Conservation (phyloP, 139 green algal genomes). For the Chlorella sp. region DNA sequence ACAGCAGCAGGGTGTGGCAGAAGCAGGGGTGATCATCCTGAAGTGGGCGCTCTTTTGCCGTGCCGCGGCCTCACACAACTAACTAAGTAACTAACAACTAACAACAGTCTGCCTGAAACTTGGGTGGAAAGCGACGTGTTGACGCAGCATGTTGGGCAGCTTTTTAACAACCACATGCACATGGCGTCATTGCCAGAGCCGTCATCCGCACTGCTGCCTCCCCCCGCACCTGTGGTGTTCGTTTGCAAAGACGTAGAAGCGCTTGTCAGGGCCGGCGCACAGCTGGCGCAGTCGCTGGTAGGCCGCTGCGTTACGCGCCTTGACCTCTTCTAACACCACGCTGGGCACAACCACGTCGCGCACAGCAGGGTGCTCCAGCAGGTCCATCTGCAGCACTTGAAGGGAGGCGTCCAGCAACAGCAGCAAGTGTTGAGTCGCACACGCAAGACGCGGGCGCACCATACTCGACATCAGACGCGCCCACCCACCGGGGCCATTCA, state of each 20-base stretch:
- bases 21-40: too few species aligned
- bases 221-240: slow-evolving; percentile 84
- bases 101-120: too few species aligned
- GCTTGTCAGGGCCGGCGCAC: slow-evolving; percentile 56
- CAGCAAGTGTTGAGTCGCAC: neutral
- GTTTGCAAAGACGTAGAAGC: slow-evolving; percentile 98
- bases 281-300: slow-evolving; percentile 86
- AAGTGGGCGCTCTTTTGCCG: too few species aligned
- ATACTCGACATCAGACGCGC: too few species aligned
- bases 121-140: too few species aligned
- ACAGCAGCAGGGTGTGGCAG: neutral
- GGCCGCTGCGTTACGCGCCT: slow-evolving; percentile 74
- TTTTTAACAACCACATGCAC: too few species aligned
- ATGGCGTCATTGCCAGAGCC: too few species aligned
- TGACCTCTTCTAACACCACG: slow-evolving; percentile 84
- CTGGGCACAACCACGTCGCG: slow-evolving; percentile 85
- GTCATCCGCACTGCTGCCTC: neutral
- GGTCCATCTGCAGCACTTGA: slow-evolving; percentile 89
- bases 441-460: too few species aligned
- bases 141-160: too few species aligned
- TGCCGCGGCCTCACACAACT: too few species aligned
- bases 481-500: too few species aligned
- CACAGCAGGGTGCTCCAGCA: slow-evolving; percentile 90
- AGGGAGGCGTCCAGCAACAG: neutral
- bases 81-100: too few species aligned